Evolutionary conservation across 148 eudicot genomes (phyloP), one percentile per base, ranked within the genome.

Genomic region (Bassia scoparia): DNA sequence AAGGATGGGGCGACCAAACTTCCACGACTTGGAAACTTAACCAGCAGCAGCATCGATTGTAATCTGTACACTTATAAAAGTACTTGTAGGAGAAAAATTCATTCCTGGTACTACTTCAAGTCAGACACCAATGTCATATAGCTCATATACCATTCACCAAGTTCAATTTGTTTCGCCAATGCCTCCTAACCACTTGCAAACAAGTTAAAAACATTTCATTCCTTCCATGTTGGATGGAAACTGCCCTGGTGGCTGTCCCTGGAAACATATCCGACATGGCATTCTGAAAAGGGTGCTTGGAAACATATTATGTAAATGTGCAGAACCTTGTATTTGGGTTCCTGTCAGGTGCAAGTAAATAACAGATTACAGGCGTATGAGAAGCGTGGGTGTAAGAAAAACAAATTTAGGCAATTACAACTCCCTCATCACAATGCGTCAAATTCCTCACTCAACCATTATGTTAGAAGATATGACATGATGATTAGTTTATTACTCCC

Each of bases 251-350:
- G 85, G 85, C 68, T 56, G 74, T 64, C 46, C 81, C 76, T 66
- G 62, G 87, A 74, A 76, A 70, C 77, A 81, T 75, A 46, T 35
- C 76, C 12, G 84, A 76, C 33, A 68, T 73, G 58, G 44, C 70
- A 60, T 61, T 74, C 75, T 76, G 84, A 30, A 79, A n/a, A 81
- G 76, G 82, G 84, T 49, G 68, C 74, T n/a, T 8, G 84, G 84
- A 66, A 81, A 76, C 81, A 79, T 74, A 66, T 76, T 79, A 49
- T 81, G 87, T 37, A 81, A 53, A 73, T 79, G 83, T n/a, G 76
- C 82, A 29, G 84, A n/a, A 79, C 71, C 87, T 81, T 23, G 76
- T 73, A 70, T 75, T 81, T 54, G 82, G 70, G 35, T 79, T 81
- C 87, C 84, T 84, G 83, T 63, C 67, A 79, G 34, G 59, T n/a